Base-by-base conservation (phyloP, 139 green algal genomes). In the Nannochloris sp. region DNA sequence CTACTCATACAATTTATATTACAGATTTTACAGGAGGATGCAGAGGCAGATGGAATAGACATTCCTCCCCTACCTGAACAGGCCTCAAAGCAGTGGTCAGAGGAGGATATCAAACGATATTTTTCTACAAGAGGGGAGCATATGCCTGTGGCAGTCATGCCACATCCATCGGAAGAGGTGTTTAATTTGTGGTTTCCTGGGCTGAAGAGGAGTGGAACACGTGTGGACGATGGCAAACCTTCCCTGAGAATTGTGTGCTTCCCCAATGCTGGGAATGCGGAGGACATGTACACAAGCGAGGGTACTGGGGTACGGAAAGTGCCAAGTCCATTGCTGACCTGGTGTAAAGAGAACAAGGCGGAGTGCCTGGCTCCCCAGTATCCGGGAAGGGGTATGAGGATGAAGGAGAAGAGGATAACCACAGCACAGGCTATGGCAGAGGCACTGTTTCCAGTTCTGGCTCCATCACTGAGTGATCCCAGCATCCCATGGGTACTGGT, bases 261-360 rank as follows among this genome's bases (percentile, higher is more conserved):
- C 44, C 50, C 71, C 13, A 89, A 79, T 49, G 80, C 88, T 9
- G 89, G 88, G 40, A 93, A 75, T 25, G 81, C 84, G 6, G 89
- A 95, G 59, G 87, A 95, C 67, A 91, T 95, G 82, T 96, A 76
- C 66, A 95, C 82, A 10, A 84, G 68, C 8, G 87, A 95, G 68
- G 89, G 89, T 10, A 89, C 79, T 1, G 89, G 86, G 0, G 25
- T 71, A 8, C 69, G 84, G 5, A 65, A 66, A 2, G 73, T 75
- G 4, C 58, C 63, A 8, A 87, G 70, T 49, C 80, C 83, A 0
- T 67, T 95, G 53, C 72, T 95, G 70, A 80, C 83, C 55, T 94
- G 86, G 84, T 91, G 84, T 65, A 69, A 72, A 0, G 23, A 31
- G 2, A 73, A 79, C 16, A 23, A 28, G 0, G 79, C 59, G 17